Conservation (phyloP, 2,329 filamentous ascomycete species). For the Talaromyces pinophilus region DNA sequence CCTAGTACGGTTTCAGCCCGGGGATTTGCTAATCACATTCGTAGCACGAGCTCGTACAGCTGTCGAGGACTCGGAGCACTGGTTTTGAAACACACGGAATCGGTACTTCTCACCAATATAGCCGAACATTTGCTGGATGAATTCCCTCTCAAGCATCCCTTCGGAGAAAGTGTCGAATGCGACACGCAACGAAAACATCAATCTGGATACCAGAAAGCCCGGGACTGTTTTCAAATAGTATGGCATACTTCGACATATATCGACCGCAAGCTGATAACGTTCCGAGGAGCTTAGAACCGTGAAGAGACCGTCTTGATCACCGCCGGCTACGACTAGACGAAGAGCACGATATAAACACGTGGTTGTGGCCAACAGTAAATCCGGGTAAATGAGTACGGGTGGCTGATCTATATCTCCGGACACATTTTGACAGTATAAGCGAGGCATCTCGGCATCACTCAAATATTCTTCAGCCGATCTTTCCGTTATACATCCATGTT, state of each 20-base stretch:
- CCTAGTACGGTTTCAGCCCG: background rate
- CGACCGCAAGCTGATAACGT: conserved; percentile 33
- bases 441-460: conserved; percentile 24
- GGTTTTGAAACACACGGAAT: conserved; percentile 30
- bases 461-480: conserved; percentile 15
- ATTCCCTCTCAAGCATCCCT: conserved; percentile 32
- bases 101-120: conserved; percentile 29
- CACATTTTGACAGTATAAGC: conserved; percentile 29
- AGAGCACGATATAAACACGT: conserved; percentile 33
- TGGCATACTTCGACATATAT: conserved; percentile 36
- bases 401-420: conserved; percentile 26
- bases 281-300: conserved; percentile 28
- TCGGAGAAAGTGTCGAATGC: conserved; percentile 33
- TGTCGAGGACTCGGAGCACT: conserved; percentile 27
- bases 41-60: conserved; percentile 12
- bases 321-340: conserved; percentile 29
- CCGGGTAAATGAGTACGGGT: conserved; percentile 29
- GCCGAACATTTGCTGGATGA: conserved; percentile 29
- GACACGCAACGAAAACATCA: conserved; percentile 34
- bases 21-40: no score
- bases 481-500: conserved; percentile 25
- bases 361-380: conserved; percentile 29
- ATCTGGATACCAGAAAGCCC: conserved; percentile 31
- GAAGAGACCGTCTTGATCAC: conserved; percentile 28
- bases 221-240: conserved; percentile 32